These are phyloP conservation scores for Ganoderma sinense DNA, from an alignment of 1,284 basidiomycete species.

Conservation along the genomic window DNA sequence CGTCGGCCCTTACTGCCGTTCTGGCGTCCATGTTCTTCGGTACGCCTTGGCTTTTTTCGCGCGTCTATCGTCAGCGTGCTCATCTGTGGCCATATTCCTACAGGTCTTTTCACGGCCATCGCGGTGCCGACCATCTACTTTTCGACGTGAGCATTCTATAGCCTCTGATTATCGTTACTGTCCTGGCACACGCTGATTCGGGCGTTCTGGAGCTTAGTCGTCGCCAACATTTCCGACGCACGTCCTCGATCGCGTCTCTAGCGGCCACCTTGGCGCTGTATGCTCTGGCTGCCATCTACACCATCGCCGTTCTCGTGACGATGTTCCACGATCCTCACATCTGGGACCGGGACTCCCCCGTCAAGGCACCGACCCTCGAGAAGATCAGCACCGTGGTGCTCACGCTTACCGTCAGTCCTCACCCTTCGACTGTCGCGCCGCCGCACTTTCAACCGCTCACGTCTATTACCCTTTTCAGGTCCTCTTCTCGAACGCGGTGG, in stretches of 20 bases:
- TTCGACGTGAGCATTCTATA: background rate
- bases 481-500: slow-evolving; percentile 2
- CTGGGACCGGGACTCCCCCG: background rate
- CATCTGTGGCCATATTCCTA: background rate
- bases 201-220: background rate
- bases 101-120: background rate
- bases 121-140: background rate
- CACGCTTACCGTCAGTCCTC: background rate
- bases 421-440: too few species aligned
- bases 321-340: background rate
- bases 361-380: background rate
- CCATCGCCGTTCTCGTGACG: background rate
- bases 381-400: background rate
- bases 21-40: background rate
- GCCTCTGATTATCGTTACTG: too few species aligned
- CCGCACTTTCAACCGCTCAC: background rate
- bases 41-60: background rate
- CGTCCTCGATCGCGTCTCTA: background rate
- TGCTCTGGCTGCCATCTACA: background rate
- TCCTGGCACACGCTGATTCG: background rate
- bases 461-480: background rate
- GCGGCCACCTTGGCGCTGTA: background rate
- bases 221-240: background rate
- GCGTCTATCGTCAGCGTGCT: background rate
- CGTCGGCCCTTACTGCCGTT: background rate